Evolutionary conservation across 2,329 filamentous ascomycete genomes (phyloP), one percentile per base, ranked within the genome.

Genomic region (Nigrospora sphaerica): DNA sequence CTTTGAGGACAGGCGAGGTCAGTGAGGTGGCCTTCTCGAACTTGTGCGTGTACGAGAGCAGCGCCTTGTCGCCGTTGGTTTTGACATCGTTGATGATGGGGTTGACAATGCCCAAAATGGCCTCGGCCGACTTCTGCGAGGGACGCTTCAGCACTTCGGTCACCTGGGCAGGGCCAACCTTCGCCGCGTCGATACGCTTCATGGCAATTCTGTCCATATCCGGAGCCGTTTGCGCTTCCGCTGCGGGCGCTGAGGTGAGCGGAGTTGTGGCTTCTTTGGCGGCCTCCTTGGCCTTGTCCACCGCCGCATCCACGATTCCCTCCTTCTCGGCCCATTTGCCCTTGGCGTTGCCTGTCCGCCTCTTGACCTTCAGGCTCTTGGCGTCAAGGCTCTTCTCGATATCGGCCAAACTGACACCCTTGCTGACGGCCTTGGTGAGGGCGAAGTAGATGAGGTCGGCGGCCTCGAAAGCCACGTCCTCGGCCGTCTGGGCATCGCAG

Each of bases 391-490:
- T 97, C 47, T 79, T 83, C 71, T 97, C 92, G 45, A 98, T 87
- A 62, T 97, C 92, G 50, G 89, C 84, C 33, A 98, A 68, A 47
- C 78, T 86, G 10, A 95, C 92, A 36, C 90, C 93, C 3, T 88
- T 84, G 45, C 86, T 79, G 37, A 95, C 77, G 49, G 90, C 95
- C 67, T 91, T 95, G 18, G 93, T 88, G 46, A 98, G 71, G 9
- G 92, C 89, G 72, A 98, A 98, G 71, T 97, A 98, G 45, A 98
- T 83, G 46, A 98, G 72, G 62, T 98, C 93, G 0, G 93, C 93
- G 10, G 93, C 90, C 67, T 98, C 93, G 52, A 95, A 95, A 2
- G 93, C 89, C 51, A 95, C 80, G 13, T 97, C 87, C 52, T 91
- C 77, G 50, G 87, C 86, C 0, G 82, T 84, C 54, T 82, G 83